A percentile compares a stretch with the other conserved stretches of the same genome.
Evolutionary conservation across 352 stramenopile species (phyloP).

Genomic region (Phytopythium cucurbitacearum): DNA sequence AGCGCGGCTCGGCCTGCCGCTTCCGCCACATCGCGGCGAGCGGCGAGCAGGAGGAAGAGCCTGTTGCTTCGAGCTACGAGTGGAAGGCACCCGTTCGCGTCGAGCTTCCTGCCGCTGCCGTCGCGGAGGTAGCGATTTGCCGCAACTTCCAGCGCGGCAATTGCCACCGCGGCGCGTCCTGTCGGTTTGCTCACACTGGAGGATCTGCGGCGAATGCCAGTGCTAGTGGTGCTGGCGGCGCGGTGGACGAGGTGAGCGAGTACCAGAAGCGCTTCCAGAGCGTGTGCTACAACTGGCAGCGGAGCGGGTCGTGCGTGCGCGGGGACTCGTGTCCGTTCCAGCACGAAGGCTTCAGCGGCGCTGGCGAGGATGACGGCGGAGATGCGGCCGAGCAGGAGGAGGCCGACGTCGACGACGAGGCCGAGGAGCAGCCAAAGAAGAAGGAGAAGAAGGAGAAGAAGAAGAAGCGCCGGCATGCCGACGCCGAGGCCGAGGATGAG

Average conservation of each 20-base stretch:
- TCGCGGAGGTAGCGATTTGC: conserved; percentile 44
- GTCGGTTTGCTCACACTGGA: conserved; percentile 51
- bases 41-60: conserved; percentile 11
- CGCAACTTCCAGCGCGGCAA: conserved; percentile 41
- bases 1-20: conserved; percentile 51
- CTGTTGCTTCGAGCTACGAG: background rate
- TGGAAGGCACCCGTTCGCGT: conserved; percentile 31
- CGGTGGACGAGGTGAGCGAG: conserved; percentile 50
- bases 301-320: conserved; percentile 28
- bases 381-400: conserved; percentile 3
- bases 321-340: conserved; percentile 48
- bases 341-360: conserved; percentile 19
- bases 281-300: conserved; percentile 65
- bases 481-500: conserved; percentile 3
- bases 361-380: background rate
- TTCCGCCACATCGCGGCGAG: conserved; percentile 41
- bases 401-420: background rate
- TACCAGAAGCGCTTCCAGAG: conserved; percentile 67
- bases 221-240: conserved; percentile 8
- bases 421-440: conserved; percentile 5
- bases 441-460: conserved; percentile 15
- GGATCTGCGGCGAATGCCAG: too few relatives aligned
- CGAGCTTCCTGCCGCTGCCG: conserved; percentile 25
- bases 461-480: conserved; percentile 5
- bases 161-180: conserved; percentile 47